A percentile compares a stretch with the other conserved stretches of the same genome.
Conservation (phyloP, 495 filamentous ascomycete species). For the Pyrenula aspistea region DNA sequence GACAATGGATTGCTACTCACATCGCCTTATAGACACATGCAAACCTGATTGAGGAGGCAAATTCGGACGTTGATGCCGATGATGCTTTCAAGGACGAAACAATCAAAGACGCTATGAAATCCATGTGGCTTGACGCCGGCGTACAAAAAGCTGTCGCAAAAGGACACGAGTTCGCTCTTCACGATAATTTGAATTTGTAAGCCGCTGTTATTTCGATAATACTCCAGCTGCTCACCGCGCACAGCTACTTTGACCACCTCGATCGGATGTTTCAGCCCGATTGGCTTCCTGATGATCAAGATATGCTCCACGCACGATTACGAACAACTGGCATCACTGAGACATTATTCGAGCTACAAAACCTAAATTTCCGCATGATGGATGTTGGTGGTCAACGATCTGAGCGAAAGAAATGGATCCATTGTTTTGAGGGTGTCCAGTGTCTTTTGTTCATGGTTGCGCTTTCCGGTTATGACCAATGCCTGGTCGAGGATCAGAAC, state of each 20-base stretch:
- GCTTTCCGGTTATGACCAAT: conserved; percentile 94
- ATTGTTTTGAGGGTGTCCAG: conserved; percentile 97
- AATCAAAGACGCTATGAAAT: conserved; percentile 65
- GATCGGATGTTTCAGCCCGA: conserved; percentile 78
- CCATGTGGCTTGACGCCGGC: conserved; percentile 72
- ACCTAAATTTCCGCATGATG: conserved; percentile 97
- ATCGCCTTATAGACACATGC: conserved; percentile 16
- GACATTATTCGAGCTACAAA: conserved; percentile 86
- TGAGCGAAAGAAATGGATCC: conserved; percentile 99
- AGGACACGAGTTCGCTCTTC: conserved; percentile 91
- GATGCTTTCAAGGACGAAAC: conserved; percentile 56
- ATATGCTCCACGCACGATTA: conserved; percentile 83
- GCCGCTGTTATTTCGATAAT: conserved; percentile 17
- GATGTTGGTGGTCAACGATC: conserved; percentile 96
- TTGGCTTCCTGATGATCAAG: conserved; percentile 93
- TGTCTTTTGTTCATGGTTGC: conserved; percentile 90
- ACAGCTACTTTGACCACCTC: conserved; percentile 81
- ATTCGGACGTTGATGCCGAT: conserved; percentile 65
- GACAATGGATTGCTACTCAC: conserved; percentile 1
- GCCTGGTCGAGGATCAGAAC: conserved; percentile 92
- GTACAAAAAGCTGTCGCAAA: conserved; percentile 77
- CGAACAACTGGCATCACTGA: conserved; percentile 96
- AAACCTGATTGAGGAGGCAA: conserved; percentile 26
- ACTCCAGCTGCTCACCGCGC: neutral
- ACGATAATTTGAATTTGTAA: conserved; percentile 92